Base-by-base conservation (phyloP, 2,329 filamentous ascomycete species). In the Emmonsiellopsis sp. region DNA sequence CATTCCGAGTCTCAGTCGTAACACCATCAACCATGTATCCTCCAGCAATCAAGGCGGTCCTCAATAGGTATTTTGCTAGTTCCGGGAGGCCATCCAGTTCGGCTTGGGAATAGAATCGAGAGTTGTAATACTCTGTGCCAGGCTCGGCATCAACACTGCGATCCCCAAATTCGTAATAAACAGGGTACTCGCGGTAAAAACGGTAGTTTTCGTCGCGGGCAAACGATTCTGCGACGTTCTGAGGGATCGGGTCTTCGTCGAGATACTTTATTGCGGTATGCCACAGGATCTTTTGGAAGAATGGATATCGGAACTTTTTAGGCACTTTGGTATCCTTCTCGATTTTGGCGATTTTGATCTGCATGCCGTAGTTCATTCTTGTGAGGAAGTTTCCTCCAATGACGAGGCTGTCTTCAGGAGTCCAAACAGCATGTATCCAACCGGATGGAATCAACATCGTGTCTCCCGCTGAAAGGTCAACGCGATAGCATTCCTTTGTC, bases 351-450 rank as follows among this genome's bases (percentile, higher is more conserved):
- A 86, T 75, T 58, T 79, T 80, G 62, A 86, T 80, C 64, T 86
- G 83, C 74, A 84, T 84, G 53, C 77, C 78, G 63, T 82, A 85
- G 55, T 84, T 82, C 65, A 85, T 74, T 53, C 79, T 72, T 5
- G 82, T 86, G 44, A 86, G 70, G 61, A 86, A 86, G 61, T 86
- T 86, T 50, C 83, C 83, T n/a, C 83, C 83, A 56, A 86, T 84
- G 31, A 86, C 83, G 48, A 86, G 69, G 61, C 83, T 86, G 61
- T 86, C 82, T 60, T 82, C 79, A 0, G 83, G 83, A 8, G 83
- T 86, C 81, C 84, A 85, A 7, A 86, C 83, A 26, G 83, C 83
- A 62, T 86, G 83, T 51, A 86, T 86, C 83, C 83, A 86, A 16
- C 83, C 83, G 35, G 83, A 84, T 4, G 83, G 83, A 57, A 86